phyloP scores from a whole-genome alignment of 2,329 filamentous ascomycete genomes.

The Fusarium buxicola region DNA sequence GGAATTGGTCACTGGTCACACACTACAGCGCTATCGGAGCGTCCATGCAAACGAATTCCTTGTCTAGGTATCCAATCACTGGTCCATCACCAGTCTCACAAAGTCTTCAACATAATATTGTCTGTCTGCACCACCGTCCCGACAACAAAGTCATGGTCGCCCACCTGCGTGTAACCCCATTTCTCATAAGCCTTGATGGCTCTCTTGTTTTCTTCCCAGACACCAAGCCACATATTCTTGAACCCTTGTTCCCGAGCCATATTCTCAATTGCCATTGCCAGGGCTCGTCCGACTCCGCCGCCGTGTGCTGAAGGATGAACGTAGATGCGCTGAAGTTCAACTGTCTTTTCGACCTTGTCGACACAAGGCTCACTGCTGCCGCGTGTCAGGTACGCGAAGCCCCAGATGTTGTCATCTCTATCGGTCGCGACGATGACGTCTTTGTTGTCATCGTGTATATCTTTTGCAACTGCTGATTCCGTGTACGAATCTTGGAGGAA shows the following conservation, averaged over 20 bases:
- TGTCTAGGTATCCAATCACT: not conserved
- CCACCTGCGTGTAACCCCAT: slow-evolving; percentile 55
- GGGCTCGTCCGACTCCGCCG: slow-evolving; percentile 51
- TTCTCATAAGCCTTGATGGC: slow-evolving; percentile 55
- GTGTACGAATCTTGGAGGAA: slow-evolving; percentile 55
- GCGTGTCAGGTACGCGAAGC: slow-evolving; percentile 56
- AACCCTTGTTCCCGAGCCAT: slow-evolving; percentile 53
- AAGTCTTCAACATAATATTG: slow-evolving; percentile 53
- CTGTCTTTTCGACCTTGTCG: slow-evolving; percentile 39
- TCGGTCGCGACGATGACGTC: slow-evolving; percentile 44
- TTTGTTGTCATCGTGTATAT: slow-evolving; percentile 42
- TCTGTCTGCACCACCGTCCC: slow-evolving; percentile 57
- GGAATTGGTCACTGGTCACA: not conserved
- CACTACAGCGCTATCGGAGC: not conserved
- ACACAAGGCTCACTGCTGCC: slow-evolving; percentile 55
- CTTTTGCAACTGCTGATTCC: slow-evolving; percentile 46
- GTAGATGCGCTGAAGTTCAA: slow-evolving; percentile 60
- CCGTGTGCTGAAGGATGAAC: slow-evolving; percentile 52
- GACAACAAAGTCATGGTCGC: slow-evolving; percentile 56
- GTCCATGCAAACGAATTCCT: not conserved
- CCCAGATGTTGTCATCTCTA: slow-evolving; percentile 45
- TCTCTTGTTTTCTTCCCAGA: slow-evolving; percentile 59
- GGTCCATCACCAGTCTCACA: not conserved
- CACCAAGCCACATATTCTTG: slow-evolving; percentile 58
- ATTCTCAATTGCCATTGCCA: slow-evolving; percentile 47